A percentile compares a stretch with the other conserved stretches of the same genome.
Conservation (phyloP, 306 rosid genomes). For the Fragaria ananassa region DNA sequence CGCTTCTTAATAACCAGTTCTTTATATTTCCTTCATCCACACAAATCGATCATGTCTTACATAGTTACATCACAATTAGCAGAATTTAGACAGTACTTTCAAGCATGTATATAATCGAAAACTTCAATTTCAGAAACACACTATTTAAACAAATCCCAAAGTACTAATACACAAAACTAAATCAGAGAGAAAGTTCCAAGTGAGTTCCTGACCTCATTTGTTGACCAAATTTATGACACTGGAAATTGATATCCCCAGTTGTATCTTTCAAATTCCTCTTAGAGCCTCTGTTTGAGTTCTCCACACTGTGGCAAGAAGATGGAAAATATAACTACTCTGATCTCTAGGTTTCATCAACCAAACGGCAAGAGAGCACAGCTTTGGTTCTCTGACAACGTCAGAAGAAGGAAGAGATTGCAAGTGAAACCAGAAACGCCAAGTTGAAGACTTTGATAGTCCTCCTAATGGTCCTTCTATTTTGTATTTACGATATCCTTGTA, state of each 20-base stretch:
- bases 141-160: not conserved
- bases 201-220: slow-evolving; percentile 9
- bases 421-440: slow-evolving; percentile 4
- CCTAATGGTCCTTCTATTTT: not conserved
- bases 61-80: not conserved
- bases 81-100: not conserved
- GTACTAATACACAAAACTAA: not conserved
- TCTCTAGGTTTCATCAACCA: not conserved
- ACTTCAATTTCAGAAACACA: not conserved
- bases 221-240: slow-evolving; percentile 3
- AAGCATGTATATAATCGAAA: not conserved
- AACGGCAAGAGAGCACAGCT: not conserved
- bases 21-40: not conserved
- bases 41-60: not conserved
- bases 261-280: not conserved
- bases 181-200: not conserved
- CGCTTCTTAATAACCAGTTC: not conserved
- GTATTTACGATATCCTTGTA: too few species aligned
- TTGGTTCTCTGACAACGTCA: not conserved
- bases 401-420: slow-evolving; percentile 12
- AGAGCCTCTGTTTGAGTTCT: not conserved
- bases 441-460: not conserved
- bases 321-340: not conserved
- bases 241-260: not conserved
- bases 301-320: not conserved